These are phyloP conservation scores for Escovopsis weberi DNA, from an alignment of 2,329 filamentous ascomycete genomes.

Conservation along the genomic window DNA sequence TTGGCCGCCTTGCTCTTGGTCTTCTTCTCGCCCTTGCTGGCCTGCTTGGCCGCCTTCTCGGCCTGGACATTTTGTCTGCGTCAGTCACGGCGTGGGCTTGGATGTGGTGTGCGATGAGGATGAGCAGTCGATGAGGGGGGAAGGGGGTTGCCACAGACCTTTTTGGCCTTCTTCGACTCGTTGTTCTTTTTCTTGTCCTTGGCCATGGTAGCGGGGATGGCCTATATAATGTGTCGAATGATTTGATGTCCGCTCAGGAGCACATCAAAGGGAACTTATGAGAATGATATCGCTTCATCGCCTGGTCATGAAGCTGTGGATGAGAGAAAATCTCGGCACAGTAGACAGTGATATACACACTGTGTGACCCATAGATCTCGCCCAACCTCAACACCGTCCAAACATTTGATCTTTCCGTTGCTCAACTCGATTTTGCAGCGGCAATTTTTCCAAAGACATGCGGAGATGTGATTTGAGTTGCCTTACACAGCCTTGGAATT, in stretches of 20 bases:
- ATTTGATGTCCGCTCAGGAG: conserved; percentile 4
- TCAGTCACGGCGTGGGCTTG: conserved; percentile 6
- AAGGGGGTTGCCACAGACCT: conserved; percentile 16
- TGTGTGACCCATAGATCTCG: not conserved
- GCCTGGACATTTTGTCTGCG: conserved; percentile 20
- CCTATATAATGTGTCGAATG: not conserved
- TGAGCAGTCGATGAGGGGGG: too few species aligned
- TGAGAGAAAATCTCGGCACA: conserved; percentile 3
- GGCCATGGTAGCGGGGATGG: conserved; percentile 22
- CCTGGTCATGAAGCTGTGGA: not conserved
- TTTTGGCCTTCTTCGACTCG: conserved; percentile 36
- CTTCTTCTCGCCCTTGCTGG: conserved; percentile 83
- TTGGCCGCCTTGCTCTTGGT: conserved; percentile 56
- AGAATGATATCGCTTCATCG: not conserved
- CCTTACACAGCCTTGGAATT: too few species aligned
- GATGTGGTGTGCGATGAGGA: too few species aligned
- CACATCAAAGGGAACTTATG: not conserved
- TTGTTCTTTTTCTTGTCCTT: conserved; percentile 38
- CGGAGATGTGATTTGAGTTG: too few species aligned
- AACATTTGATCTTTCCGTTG: too few species aligned
- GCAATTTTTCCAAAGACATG: too few species aligned
- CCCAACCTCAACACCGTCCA: too few species aligned
- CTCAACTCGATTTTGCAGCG: too few species aligned
- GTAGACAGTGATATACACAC: not conserved
- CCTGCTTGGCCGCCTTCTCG: conserved; percentile 62